A percentile compares a stretch with the other conserved stretches of the same genome.
These are phyloP conservation scores for Saussurea involucrata DNA, from an alignment of 129 eudicot species.

Conservation along the genomic window DNA sequence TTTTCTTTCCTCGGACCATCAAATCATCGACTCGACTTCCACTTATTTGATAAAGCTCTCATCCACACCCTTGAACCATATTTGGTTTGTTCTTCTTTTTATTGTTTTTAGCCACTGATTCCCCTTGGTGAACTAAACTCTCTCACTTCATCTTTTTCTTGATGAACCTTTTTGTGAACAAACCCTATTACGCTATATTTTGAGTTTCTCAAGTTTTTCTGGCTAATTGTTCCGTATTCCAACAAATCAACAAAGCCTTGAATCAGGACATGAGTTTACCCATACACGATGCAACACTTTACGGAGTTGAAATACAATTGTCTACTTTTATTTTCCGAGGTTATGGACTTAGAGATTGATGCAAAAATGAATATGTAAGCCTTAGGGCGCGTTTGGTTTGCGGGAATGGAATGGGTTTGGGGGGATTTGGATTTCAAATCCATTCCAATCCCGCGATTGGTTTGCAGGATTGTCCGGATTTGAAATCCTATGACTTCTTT, in stretches of 20 bases:
- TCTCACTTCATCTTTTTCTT: not conserved
- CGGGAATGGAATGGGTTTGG: no score
- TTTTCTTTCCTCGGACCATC: not conserved
- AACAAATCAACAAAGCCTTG: not conserved
- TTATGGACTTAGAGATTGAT: not conserved
- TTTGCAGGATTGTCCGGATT: no score
- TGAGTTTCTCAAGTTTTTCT: no score
- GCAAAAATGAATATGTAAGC: not conserved
- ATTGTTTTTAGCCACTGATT: not conserved
- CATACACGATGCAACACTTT: not conserved
- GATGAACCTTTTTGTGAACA: no score
- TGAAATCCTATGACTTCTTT: no score
- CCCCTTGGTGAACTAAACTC: not conserved
- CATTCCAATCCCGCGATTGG: no score
- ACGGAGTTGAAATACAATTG: not conserved
- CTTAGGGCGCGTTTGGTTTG: no score
- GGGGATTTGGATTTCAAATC: no score
- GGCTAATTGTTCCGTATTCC: not conserved
- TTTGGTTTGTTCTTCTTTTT: not conserved
- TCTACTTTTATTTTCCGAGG: not conserved
- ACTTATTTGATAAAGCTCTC: not conserved
- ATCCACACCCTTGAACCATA: not conserved
- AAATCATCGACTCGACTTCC: not conserved
- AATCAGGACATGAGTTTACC: not conserved
- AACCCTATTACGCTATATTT: no score